Percentiles rank a stretch among this genome's conserved stretches.
phyloP scores from a whole-genome alignment of 192 early-diverging fungal genomes.

The Rhizoclosmatium sp. region DNA sequence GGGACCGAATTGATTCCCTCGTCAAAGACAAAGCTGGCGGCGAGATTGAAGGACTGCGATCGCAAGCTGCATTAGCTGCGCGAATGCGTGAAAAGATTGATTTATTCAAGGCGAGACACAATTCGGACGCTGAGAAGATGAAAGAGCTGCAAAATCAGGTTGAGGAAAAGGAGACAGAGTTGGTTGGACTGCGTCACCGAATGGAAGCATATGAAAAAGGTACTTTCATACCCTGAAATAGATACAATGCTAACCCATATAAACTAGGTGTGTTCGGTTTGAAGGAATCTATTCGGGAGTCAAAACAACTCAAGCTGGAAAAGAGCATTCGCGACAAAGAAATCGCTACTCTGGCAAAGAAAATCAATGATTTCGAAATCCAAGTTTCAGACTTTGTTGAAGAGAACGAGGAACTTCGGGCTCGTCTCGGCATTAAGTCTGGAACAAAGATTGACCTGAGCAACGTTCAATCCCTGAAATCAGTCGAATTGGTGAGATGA shows the following conservation, averaged over 20 bases:
- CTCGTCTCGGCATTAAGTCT: slow-evolving; percentile 36
- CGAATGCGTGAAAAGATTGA: slow-evolving; percentile 52
- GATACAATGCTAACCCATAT: neutral
- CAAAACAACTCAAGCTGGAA: slow-evolving; percentile 55
- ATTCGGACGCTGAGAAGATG: slow-evolving; percentile 40
- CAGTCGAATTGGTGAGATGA: slow-evolving; percentile 50
- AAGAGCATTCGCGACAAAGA: slow-evolving; percentile 51
- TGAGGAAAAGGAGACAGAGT: slow-evolving; percentile 52
- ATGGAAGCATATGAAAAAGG: slow-evolving; percentile 57
- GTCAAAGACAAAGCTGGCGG: slow-evolving; percentile 32
- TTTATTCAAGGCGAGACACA: slow-evolving; percentile 38
- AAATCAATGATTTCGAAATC: slow-evolving; percentile 53
- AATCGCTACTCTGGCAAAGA: slow-evolving; percentile 40
- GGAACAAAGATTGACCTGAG: slow-evolving; percentile 54
- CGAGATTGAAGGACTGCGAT: slow-evolving; percentile 26
- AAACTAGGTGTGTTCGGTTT: slow-evolving; percentile 54
- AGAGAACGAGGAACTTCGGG: slow-evolving; percentile 55
- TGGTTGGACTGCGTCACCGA: slow-evolving; percentile 45
- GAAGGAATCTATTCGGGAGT: slow-evolving; percentile 56
- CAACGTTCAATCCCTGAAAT: slow-evolving; percentile 45
- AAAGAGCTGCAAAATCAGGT: slow-evolving; percentile 44
- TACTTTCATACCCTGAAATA: neutral
- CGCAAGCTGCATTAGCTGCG: slow-evolving; percentile 33
- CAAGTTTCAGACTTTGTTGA: slow-evolving; percentile 56
- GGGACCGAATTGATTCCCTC: slow-evolving; percentile 55